These are phyloP conservation scores for Penicillium robsamsonii DNA, from an alignment of 495 filamentous ascomycete genomes.

Conservation along the genomic window DNA sequence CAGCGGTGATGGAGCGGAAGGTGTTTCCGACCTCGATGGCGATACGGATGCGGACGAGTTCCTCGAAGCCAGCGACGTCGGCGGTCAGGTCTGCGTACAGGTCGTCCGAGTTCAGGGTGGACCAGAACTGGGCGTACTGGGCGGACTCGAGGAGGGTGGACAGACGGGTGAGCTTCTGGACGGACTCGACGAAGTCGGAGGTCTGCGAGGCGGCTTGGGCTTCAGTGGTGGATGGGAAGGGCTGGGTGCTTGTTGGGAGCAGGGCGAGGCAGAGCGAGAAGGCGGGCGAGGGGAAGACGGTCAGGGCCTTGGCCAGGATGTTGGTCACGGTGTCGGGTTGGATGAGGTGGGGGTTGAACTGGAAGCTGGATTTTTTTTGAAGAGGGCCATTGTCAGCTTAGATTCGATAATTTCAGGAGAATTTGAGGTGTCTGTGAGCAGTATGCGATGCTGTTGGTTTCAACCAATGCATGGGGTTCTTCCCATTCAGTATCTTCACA, in stretches of 20 bases:
- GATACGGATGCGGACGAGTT: slow-evolving; percentile 88
- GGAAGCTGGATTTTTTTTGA: slow-evolving; percentile 64
- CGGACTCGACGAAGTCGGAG: slow-evolving; percentile 71
- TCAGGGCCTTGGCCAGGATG: slow-evolving; percentile 96
- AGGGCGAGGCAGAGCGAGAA: slow-evolving; percentile 93
- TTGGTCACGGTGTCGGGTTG: slow-evolving; percentile 97
- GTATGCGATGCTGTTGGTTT: not conserved
- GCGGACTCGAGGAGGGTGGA: slow-evolving; percentile 82
- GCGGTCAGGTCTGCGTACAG: slow-evolving; percentile 93
- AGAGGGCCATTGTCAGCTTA: slow-evolving; percentile 13
- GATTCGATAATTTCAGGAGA: not conserved
- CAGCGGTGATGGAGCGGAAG: slow-evolving; percentile 75
- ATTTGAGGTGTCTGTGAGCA: not conserved
- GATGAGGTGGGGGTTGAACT: slow-evolving; percentile 98
- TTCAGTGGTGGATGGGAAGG: slow-evolving; percentile 50
- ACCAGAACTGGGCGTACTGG: slow-evolving; percentile 90
- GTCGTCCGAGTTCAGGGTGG: slow-evolving; percentile 86
- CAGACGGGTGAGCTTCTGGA: slow-evolving; percentile 80
- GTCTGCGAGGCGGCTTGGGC: slow-evolving; percentile 64
- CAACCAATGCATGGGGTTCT: slow-evolving; percentile 13
- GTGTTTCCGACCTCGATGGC: slow-evolving; percentile 85
- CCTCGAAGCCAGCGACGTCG: slow-evolving; percentile 94
- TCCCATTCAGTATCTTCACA: slow-evolving; percentile 31
- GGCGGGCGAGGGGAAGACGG: slow-evolving; percentile 94
- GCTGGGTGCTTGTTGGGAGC: slow-evolving; percentile 74